Base-by-base conservation (phyloP, 345 rosid genomes). In the Hypericum androsaemum region DNA sequence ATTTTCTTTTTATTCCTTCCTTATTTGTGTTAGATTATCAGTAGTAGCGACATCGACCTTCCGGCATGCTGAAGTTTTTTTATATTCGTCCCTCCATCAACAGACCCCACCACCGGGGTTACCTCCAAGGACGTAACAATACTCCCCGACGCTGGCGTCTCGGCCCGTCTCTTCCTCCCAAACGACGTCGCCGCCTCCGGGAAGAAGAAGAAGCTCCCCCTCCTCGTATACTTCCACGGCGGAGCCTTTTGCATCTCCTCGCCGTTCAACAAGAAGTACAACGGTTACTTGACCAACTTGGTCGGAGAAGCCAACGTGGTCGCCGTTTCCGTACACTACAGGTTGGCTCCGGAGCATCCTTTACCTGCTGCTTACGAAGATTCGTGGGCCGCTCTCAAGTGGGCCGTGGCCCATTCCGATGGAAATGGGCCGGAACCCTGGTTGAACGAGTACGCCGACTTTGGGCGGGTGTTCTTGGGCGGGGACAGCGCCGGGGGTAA, bases 151-250 rank as follows among this genome's bases (percentile, higher is more conserved):
- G 15, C 69, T 52, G 38, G 58, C 52, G 56, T 79, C 60, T 68
- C 71, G 41, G 82, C 77, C 10, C 77, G 84, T 22, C 61, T 79
- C 46, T 77, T 61, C 58, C 76, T 79, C 22, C 83, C 82, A 5
- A 61, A 60, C n/a, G n/a, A n/a, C n/a, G n/a, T 56, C 22, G 7
- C 60, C 52, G 37, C 14, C n/a, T 47, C 53, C 0, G 32, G 32
- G 4, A 4, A 22, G 32, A 14, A 35, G 41, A 60, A 56, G 6
- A 81, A 77, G 12, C 53, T 77, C 7, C 81, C 81, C 17, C 47
- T 82, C 38, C 71, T 79, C 0, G 63, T 79, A 54, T 77, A 74
- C 71, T 74, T 82, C 63, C 81, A 73, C 45, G 85, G 83, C 8
- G 83, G 84, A 7, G 82, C 58, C 35, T 81, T 76, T 59, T 67